A percentile compares a stretch with the other conserved stretches of the same genome.
Conservation (phyloP, 768 basidiomycete genomes). For the Albatrellus ellisii region DNA sequence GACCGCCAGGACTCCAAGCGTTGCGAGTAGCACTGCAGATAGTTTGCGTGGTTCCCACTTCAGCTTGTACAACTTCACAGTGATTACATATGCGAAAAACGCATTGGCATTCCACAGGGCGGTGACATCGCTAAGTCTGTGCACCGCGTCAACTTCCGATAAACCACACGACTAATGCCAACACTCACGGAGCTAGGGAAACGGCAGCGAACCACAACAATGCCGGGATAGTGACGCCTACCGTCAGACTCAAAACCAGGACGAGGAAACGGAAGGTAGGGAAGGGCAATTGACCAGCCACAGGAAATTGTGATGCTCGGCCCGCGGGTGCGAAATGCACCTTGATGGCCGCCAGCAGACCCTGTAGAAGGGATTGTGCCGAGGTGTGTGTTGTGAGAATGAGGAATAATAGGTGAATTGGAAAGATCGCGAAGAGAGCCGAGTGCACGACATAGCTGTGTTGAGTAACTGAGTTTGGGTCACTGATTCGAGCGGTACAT, state of each 20-base stretch:
- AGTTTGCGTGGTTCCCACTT: slow-evolving; percentile 54
- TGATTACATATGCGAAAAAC: slow-evolving; percentile 84
- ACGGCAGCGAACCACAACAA: slow-evolving; percentile 70
- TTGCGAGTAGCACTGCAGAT: slow-evolving; percentile 67
- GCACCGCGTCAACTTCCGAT: neutral
- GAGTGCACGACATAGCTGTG: slow-evolving; percentile 81
- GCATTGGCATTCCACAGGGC: slow-evolving; percentile 76
- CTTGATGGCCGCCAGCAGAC: slow-evolving; percentile 37
- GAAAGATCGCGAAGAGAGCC: slow-evolving; percentile 64
- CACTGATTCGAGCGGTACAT: neutral
- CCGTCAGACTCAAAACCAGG: slow-evolving; percentile 26
- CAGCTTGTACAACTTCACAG: slow-evolving; percentile 53
- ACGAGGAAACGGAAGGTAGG: slow-evolving; percentile 24
- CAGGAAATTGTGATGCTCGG: too few relatives aligned
- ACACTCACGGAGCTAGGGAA: slow-evolving; percentile 55
- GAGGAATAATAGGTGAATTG: slow-evolving; percentile 67
- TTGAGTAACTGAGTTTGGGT: too few relatives aligned
- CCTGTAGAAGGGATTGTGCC: slow-evolving; percentile 32
- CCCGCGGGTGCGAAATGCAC: slow-evolving; percentile 18
- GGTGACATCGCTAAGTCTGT: slow-evolving; percentile 73
- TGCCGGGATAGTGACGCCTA: slow-evolving; percentile 48
- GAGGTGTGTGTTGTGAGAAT: slow-evolving; percentile 34
- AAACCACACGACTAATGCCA: neutral
- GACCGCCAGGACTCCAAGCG: slow-evolving; percentile 65
- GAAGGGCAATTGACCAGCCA: slow-evolving; percentile 12